phyloP scores from a whole-genome alignment of 257 asterid genomes.

The Solanum lycopersicoides region DNA sequence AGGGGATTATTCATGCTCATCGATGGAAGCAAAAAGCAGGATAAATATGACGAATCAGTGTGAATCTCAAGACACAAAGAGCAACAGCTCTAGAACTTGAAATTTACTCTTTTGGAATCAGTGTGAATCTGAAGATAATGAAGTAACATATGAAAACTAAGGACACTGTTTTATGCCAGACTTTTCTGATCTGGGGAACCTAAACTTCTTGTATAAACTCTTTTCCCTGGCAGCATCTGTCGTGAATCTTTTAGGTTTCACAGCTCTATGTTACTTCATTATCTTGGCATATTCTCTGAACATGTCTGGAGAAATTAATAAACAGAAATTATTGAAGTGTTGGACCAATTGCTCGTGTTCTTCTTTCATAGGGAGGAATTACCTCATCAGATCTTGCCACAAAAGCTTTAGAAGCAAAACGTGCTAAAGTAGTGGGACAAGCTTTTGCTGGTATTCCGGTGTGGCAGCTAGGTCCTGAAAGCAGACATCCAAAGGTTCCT shows the following conservation, averaged over 20 bases:
- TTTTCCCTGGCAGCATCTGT: neutral
- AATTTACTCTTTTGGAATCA: neutral
- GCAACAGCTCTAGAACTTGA: neutral
- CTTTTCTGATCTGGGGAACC: neutral
- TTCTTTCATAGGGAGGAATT: slow-evolving; percentile 74
- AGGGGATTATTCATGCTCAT: neutral
- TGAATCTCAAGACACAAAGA: neutral
- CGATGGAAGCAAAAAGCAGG: neutral
- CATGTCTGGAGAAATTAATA: neutral
- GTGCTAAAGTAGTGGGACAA: slow-evolving; percentile 89
- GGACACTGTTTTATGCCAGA: neutral
- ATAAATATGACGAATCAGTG: neutral
- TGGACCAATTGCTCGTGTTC: neutral
- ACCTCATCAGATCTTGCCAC: slow-evolving; percentile 98
- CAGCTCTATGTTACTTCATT: neutral
- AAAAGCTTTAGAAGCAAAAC: slow-evolving; percentile 83
- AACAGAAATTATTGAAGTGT: neutral
- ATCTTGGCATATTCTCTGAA: neutral
- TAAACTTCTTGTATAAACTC: neutral
- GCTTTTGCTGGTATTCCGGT: slow-evolving; percentile 94
- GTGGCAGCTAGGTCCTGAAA: slow-evolving; percentile 96
- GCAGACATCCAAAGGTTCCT: slow-evolving; percentile 91
- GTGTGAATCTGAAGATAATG: too few species aligned
- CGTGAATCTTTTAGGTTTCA: neutral
- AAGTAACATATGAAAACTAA: neutral